phyloP scores from a whole-genome alignment of 345 rosid species.

The Brassica napus region DNA sequence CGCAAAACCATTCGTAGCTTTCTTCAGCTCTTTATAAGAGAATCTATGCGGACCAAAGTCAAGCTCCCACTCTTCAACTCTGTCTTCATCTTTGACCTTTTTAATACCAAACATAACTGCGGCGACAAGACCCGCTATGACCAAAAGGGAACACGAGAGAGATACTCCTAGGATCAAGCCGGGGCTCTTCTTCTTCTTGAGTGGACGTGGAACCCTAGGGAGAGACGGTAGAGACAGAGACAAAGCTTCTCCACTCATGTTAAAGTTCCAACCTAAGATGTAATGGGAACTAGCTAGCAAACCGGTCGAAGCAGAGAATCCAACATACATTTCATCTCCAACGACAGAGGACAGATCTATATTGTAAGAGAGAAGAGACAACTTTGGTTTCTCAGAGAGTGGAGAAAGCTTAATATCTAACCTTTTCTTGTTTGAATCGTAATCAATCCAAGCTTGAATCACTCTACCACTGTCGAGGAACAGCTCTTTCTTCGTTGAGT shows the following conservation, averaged over 20 bases:
- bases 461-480: constrained; percentile 51
- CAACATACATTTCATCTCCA: constrained; percentile 70
- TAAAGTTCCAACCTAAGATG: constrained; percentile 87
- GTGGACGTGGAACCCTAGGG: constrained; percentile 54
- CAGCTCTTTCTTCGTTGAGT: constrained; percentile 45
- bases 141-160: constrained; percentile 39
- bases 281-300: constrained; percentile 76
- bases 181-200: constrained; percentile 35
- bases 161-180: constrained; percentile 47
- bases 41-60: constrained; percentile 85
- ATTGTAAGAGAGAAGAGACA: constrained; percentile 57
- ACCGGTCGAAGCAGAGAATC: constrained; percentile 90
- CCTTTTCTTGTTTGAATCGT: constrained; percentile 56
- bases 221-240: constrained; percentile 62
- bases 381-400: constrained; percentile 57
- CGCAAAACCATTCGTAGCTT: constrained; percentile 73
- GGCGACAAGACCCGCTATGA: constrained; percentile 33
- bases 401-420: constrained; percentile 73
- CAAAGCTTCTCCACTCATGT: constrained; percentile 61
- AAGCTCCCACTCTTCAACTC: constrained; percentile 78
- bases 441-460: constrained; percentile 86
- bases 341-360: constrained; percentile 63
- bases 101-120: constrained; percentile 44
- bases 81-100: constrained; percentile 54
- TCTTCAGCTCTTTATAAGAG: constrained; percentile 70